phyloP scores from a whole-genome alignment of 1,139 yeast species.

The Kurtzmaniella quercitrusa region DNA sequence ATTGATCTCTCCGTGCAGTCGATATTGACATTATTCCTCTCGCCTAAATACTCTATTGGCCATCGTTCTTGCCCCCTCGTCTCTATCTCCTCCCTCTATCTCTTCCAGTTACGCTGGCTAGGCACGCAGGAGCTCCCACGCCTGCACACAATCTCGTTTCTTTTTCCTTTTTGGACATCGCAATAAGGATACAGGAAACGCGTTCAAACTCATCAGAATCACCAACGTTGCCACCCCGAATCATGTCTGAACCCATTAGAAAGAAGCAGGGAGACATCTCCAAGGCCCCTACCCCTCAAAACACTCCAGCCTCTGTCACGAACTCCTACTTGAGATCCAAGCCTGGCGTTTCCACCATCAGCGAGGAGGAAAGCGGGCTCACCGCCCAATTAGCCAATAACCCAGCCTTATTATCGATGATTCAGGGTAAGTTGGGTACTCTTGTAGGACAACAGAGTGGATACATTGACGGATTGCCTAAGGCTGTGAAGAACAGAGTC shows the following conservation, averaged over 20 bases:
- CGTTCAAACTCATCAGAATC: neutral
- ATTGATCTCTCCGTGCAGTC: too few species aligned
- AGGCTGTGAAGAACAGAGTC: slow-evolving; percentile 68
- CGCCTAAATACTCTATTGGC: too few species aligned
- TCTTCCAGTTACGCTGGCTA: too few species aligned
- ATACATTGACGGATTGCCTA: slow-evolving; percentile 77
- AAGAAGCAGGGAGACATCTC: slow-evolving; percentile 71
- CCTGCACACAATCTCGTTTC: neutral
- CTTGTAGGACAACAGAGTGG: slow-evolving; percentile 87
- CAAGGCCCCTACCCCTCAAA: slow-evolving; percentile 97
- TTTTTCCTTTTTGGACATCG: neutral
- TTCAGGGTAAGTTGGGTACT: slow-evolving; percentile 83
- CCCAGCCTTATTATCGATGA: slow-evolving; percentile 77
- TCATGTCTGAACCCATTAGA: slow-evolving; percentile 68
- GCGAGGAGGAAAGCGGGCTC: slow-evolving; percentile 49
- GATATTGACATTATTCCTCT: too few species aligned
- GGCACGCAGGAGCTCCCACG: neutral
- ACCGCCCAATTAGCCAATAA: slow-evolving; percentile 58
- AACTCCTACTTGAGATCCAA: slow-evolving; percentile 69
- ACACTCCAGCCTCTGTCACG: slow-evolving; percentile 90
- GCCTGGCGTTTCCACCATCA: slow-evolving; percentile 75
- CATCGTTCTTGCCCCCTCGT: too few species aligned
- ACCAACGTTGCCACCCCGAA: neutral
- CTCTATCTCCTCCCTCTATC: too few species aligned
- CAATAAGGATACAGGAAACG: neutral